phyloP scores from a whole-genome alignment of 331 rosid species.

The Saraca asoca region DNA sequence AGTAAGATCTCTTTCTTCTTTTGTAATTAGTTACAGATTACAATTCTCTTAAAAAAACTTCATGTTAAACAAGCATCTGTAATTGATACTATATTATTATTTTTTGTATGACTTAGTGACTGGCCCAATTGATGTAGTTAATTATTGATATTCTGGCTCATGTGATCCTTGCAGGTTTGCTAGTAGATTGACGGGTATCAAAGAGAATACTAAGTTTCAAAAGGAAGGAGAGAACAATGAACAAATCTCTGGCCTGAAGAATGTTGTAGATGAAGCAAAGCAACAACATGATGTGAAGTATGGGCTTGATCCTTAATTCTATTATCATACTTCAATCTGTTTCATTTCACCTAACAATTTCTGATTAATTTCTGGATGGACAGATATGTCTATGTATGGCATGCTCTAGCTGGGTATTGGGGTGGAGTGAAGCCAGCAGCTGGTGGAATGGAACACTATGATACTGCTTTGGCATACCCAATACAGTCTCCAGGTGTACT shows the following conservation, averaged over 20 bases:
- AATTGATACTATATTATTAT: background rate
- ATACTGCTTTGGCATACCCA: slow-evolving; percentile 82
- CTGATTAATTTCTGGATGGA: slow-evolving; percentile 10
- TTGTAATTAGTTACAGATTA: background rate
- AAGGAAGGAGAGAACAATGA: slow-evolving; percentile 54
- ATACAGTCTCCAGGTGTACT: slow-evolving; percentile 81
- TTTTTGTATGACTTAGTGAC: background rate
- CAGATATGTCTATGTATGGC: slow-evolving; percentile 94
- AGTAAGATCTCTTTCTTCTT: slow-evolving; percentile 56
- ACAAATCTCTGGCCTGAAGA: slow-evolving; percentile 74
- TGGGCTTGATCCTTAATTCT: slow-evolving; percentile 30
- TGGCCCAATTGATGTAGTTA: slow-evolving; percentile 1
- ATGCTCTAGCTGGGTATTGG: slow-evolving; percentile 97
- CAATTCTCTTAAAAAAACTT: background rate
- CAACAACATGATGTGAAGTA: slow-evolving; percentile 85
- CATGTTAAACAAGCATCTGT: background rate
- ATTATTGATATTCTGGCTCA: slow-evolving; percentile 16
- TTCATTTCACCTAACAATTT: background rate
- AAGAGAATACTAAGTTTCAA: slow-evolving; percentile 78
- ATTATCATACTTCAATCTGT: background rate
- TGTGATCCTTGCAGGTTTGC: slow-evolving; percentile 69
- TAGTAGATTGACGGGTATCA: slow-evolving; percentile 80
- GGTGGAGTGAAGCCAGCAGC: slow-evolving; percentile 97
- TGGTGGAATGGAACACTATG: slow-evolving; percentile 89
- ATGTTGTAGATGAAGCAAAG: slow-evolving; percentile 79